Evolutionary conservation across 225 moss, liverwort and hornwort genomes (phyloP).

Genomic region (Sphagnum tenellum): DNA sequence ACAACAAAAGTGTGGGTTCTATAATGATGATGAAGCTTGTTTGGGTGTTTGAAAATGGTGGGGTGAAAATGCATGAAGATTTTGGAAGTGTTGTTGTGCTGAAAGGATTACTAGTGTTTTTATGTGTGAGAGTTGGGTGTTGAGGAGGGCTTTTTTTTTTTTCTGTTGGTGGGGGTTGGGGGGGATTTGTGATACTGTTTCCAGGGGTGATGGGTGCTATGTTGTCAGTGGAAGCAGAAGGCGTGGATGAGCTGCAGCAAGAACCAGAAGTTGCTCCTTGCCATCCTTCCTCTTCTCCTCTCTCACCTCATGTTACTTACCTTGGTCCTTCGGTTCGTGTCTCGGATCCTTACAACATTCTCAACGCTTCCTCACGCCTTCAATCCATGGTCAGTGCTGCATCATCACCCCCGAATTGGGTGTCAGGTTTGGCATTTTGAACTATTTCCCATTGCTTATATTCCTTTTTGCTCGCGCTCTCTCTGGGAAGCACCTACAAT

Average conservation of each 20-base stretch:
- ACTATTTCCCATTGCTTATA: not conserved
- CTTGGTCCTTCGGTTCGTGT: slow-evolving; percentile 57
- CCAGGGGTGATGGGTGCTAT: slow-evolving; percentile 35
- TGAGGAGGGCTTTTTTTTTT: no score
- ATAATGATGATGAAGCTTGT: no score
- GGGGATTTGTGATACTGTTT: no score
- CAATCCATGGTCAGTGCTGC: slow-evolving; percentile 37
- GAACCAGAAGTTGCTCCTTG: slow-evolving; percentile 55
- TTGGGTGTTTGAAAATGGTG: no score
- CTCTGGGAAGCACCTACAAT: not conserved
- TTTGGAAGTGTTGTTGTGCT: no score
- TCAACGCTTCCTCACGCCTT: slow-evolving; percentile 37
- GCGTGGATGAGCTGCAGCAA: slow-evolving; percentile 48
- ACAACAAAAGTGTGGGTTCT: no score
- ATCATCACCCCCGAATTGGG: slow-evolving; percentile 19
- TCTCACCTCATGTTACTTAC: slow-evolving; percentile 55
- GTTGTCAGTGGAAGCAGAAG: slow-evolving; percentile 38
- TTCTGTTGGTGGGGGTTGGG: no score
- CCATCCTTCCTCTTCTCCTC: slow-evolving; percentile 51
- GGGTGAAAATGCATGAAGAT: no score
- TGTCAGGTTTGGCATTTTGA: slow-evolving; percentile 10
- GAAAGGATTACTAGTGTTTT: no score
- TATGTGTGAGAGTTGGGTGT: no score
- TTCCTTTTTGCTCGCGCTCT: not conserved
- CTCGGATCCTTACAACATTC: slow-evolving; percentile 63